phyloP scores from a whole-genome alignment of 2,329 filamentous ascomycete species.

The Penicillium sp. region DNA sequence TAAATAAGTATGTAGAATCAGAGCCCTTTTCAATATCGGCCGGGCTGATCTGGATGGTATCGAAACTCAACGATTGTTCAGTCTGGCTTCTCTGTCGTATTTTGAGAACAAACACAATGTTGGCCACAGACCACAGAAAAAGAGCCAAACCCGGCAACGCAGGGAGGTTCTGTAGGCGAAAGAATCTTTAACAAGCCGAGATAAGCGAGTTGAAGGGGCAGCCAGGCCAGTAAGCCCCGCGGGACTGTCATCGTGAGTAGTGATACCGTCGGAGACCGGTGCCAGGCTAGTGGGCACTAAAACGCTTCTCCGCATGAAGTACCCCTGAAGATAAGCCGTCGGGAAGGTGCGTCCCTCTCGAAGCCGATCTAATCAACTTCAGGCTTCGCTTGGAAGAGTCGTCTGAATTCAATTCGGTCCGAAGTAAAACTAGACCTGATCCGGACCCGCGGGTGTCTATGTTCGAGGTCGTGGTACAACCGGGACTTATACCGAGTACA shows the following conservation, averaged over 20 bases:
- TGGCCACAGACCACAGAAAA: background rate
- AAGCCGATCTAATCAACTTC: background rate
- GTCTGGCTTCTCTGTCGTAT: background rate
- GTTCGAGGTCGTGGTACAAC: too few relatives aligned
- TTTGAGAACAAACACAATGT: background rate
- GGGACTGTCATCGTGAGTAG: slow-evolving; percentile 1
- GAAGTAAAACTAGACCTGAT: too few relatives aligned
- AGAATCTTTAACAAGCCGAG: background rate
- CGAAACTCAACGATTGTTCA: background rate
- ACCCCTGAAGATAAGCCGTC: slow-evolving; percentile 13
- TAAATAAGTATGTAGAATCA: background rate
- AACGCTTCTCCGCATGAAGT: slow-evolving; percentile 3
- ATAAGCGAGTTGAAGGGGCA: background rate
- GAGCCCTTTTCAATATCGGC: background rate
- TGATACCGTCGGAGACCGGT: background rate
- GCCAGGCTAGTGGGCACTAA: slow-evolving; percentile 1
- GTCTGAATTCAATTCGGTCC: too few relatives aligned
- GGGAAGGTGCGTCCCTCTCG: slow-evolving; percentile 2
- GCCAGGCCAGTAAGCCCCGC: slow-evolving; percentile 1
- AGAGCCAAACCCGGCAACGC: background rate
- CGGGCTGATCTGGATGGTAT: background rate
- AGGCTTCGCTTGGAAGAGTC: background rate
- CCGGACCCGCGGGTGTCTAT: too few relatives aligned
- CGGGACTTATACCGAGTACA: too few relatives aligned
- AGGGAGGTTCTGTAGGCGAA: background rate